Percentiles rank a stretch among this genome's conserved stretches.
phyloP scores from a whole-genome alignment of 495 filamentous ascomycete species.

The Amphirosellinia nigrospora region DNA sequence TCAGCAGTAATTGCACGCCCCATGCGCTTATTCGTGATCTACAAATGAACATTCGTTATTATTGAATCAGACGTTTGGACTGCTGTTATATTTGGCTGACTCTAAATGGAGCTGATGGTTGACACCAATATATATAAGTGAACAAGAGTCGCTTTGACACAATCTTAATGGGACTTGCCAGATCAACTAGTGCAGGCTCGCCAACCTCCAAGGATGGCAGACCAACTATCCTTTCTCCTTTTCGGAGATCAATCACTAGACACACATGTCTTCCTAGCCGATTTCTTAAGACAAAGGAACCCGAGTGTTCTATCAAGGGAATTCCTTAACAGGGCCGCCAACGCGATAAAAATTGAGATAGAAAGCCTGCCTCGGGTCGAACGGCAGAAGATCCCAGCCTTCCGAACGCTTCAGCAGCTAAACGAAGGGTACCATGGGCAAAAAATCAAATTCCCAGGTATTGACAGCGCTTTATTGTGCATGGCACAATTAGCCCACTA shows the following conservation, averaged over 20 bases:
- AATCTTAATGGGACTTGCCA: constrained; percentile 19
- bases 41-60: constrained; percentile 4
- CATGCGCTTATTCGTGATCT: constrained; percentile 15
- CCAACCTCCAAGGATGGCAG: constrained; percentile 30
- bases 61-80: constrained; percentile 31
- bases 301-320: constrained; percentile 67
- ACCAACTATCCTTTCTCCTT: constrained; percentile 48
- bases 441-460: constrained; percentile 62
- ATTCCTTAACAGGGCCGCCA: constrained; percentile 67
- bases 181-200: constrained; percentile 30
- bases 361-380: constrained; percentile 64
- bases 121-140: constrained; percentile 41
- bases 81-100: constrained; percentile 40
- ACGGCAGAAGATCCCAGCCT: constrained; percentile 67
- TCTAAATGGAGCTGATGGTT: constrained; percentile 27
- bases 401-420: constrained; percentile 72
- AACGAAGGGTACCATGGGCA: constrained; percentile 69
- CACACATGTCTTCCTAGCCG: constrained; percentile 69
- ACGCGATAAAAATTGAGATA: constrained; percentile 69
- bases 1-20: constrained; percentile 26
- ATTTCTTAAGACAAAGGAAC: constrained; percentile 63
- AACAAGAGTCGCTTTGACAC: constrained; percentile 29
- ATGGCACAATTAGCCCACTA: constrained; percentile 77
- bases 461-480: constrained; percentile 71
- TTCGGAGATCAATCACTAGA: constrained; percentile 85